These are phyloP conservation scores for Vigna radiata DNA, from an alignment of 306 rosid genomes.

Conservation along the genomic window DNA sequence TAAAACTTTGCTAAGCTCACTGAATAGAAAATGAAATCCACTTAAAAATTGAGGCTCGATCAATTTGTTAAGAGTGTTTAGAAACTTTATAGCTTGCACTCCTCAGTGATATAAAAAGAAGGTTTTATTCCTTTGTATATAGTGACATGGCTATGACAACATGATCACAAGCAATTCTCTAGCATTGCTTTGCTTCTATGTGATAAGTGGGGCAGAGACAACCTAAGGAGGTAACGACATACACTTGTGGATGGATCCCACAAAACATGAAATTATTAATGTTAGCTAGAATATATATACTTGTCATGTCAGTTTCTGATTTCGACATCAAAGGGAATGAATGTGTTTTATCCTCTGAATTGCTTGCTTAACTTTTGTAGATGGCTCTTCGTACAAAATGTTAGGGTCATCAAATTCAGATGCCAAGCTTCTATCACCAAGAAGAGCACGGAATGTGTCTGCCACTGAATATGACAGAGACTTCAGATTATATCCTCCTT, in stretches of 20 bases:
- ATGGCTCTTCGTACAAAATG: slow-evolving; percentile 80
- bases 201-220: slow-evolving; percentile 18
- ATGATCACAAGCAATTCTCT: slow-evolving; percentile 31
- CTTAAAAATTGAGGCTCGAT: neutral
- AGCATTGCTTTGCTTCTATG: slow-evolving; percentile 37
- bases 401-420: slow-evolving; percentile 77
- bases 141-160: neutral
- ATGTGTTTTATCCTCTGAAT: slow-evolving; percentile 67
- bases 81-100: neutral
- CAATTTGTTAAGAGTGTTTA: neutral
- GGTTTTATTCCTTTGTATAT: no score
- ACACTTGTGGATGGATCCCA: slow-evolving; percentile 24
- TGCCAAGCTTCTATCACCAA: slow-evolving; percentile 83
- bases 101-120: neutral
- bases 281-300: slow-evolving; percentile 29
- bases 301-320: slow-evolving; percentile 37
- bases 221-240: neutral
- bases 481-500: slow-evolving; percentile 91
- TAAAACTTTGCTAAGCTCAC: neutral
- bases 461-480: slow-evolving; percentile 82
- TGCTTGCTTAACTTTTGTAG: slow-evolving; percentile 64
- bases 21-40: neutral
- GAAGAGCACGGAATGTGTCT: slow-evolving; percentile 86
- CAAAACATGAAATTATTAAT: slow-evolving; percentile 23
- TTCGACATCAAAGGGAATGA: slow-evolving; percentile 58